Evolutionary conservation across 2,329 filamentous ascomycete genomes (phyloP), one percentile per base, ranked within the genome.

Genomic region (Ophiostoma triangulosporum): DNA sequence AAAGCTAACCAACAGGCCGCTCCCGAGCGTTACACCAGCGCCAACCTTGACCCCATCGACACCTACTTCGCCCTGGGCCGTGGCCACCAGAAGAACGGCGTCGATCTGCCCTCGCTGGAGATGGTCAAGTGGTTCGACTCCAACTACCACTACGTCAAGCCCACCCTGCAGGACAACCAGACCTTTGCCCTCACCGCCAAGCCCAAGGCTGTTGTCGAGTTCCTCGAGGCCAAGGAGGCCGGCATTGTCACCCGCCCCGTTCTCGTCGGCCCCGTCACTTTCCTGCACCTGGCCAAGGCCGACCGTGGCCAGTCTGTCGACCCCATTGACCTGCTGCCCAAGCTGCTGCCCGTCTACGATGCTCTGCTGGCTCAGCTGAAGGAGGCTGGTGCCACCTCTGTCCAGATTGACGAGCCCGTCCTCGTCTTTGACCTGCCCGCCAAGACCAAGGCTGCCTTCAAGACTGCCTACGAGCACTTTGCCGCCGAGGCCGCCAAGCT

Each of bases 81-180:
- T 84, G 93, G 93, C 69, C 90, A 94, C 76, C 93, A 98, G 76
- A 94, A 88, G 83, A 81, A 83, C 67, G 81, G 87, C 71, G 79
- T 97, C 64, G 93, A 98, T 72, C 93, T 97, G 62, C 88, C 91
- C 64, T 81, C 79, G 67, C 77, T 95, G 73, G 93, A 98, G 81
- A 98, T 98, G 93, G 93, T 98, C 66, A 98, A 98, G 81, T 98
- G 93, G 93, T 98, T 98, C 70, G 93, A 98, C 80, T 95, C 89
- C 62, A 98, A 98, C 86, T 98, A 98, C 84, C 93, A 97, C 81
- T 98, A 98, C 73, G 93, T 97, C 76, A 97, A 97, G 84, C 93
- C 93, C 60, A 96, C 93, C 59, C 82, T 98, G 62, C 89, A 96
- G 75, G 84, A 96, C 76, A 86, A 87, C 80, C 93, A 98, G 81